Evolutionary conservation across 441 rosid species (phyloP), one percentile per base, ranked within the genome.

Genomic region (Pelargonium myrrhifolium): DNA sequence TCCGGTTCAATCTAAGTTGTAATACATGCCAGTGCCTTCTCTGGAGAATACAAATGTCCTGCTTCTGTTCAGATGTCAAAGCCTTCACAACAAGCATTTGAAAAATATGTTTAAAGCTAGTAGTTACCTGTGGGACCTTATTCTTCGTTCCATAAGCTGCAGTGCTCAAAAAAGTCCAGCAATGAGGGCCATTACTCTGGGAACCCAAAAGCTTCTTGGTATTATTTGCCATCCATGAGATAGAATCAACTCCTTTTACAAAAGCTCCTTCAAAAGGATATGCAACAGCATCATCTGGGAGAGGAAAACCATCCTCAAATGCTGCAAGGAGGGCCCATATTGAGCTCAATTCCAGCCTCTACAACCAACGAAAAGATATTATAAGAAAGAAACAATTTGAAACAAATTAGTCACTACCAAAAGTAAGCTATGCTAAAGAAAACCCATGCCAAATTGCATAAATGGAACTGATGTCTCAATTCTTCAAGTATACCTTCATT

Each of bases 321-420:
- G 98, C 97, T 64, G 96, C 98, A 55, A 93, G 88, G 31, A 93
- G 86, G n/a, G 97, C 94, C 98, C 97, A 90, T 74, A 93, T 89
- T 26, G 97, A 84, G 81, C 87, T 93, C 78, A 93, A 80, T 45
- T 90, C 91, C 60, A 93, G 77, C 68, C 81, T 85, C 96, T 93
- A 76, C 62, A 75, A 61, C 42, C 42, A 22, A 22, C 15, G 31
- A 39, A 59, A 68, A 60, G 12, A 65, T 21, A 43, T 17, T 10
- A 17, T 56, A 56, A 56, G 35, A 59, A 35, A 43, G 4, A 15
- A 22, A 66, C 17, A n/a, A 31, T 49, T 71, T 62, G 51, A 62
- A 68, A 45, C 47, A 53, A 62, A 43, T 18, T 11, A 67, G 62
- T 20, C 58, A 24, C 68, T 12, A 9, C 11, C 1, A 40, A 24